phyloP scores from a whole-genome alignment of 148 eudicot genomes.

The Chenopodium album region DNA sequence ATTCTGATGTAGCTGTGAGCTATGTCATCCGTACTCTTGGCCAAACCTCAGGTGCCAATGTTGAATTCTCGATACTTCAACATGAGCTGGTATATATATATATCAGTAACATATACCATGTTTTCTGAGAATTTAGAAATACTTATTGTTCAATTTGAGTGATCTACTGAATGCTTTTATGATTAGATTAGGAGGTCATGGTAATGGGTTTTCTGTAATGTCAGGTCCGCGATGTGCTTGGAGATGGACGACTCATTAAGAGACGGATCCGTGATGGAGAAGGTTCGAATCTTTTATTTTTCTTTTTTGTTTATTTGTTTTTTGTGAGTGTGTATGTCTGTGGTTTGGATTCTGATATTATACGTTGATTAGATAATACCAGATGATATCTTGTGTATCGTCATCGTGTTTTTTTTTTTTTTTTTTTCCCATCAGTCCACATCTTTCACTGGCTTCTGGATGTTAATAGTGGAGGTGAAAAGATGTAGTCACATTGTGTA shows the following conservation, averaged over 20 bases:
- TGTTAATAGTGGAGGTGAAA: neutral
- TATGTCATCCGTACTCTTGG: neutral
- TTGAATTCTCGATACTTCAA: neutral
- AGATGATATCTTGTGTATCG: neutral
- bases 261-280: slow-evolving; percentile 91
- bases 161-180: slow-evolving; percentile 1
- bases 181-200: neutral
- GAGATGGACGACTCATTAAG: slow-evolving; percentile 95
- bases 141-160: neutral
- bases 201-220: slow-evolving; percentile 6
- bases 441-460: neutral
- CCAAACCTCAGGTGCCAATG: neutral
- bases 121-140: neutral
- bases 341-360: neutral
- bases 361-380: neutral
- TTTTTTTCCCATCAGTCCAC: neutral
- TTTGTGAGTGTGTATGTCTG: neutral
- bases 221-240: slow-evolving; percentile 96
- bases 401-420: neutral
- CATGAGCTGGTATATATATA: too few species aligned
- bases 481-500: neutral
- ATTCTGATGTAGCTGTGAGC: neutral
- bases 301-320: neutral
- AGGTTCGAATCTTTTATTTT: slow-evolving; percentile 43
- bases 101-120: too few species aligned